Percentiles rank a stretch among this genome's conserved stretches.
These are phyloP conservation scores for Anthostomella pinea DNA, from an alignment of 2,329 filamentous ascomycete genomes.

Conservation along the genomic window DNA sequence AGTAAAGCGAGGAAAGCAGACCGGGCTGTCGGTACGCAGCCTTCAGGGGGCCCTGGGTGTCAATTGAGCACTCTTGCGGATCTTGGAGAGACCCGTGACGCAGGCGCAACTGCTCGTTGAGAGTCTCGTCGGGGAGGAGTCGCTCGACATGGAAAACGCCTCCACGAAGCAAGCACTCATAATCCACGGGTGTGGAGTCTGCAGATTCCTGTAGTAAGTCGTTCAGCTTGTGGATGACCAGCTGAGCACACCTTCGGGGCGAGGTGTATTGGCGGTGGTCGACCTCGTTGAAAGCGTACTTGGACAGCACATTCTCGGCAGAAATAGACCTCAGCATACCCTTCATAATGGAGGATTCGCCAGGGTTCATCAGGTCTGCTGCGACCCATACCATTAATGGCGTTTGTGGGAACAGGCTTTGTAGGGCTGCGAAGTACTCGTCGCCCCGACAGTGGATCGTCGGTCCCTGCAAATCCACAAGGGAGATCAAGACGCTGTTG, in stretches of 20 bases:
- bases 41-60: conserved; percentile 3
- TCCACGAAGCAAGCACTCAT: conserved; percentile 3
- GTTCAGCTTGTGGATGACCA: conserved; percentile 2
- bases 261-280: neutral
- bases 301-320: conserved; percentile 2
- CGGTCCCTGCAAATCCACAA: conserved; percentile 2
- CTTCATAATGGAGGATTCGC: conserved; percentile 8
- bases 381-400: neutral
- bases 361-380: too few relatives aligned
- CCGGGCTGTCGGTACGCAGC: conserved; percentile 9
- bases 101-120: conserved; percentile 9
- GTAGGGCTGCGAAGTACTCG: conserved; percentile 1
- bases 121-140: conserved; percentile 3
- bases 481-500: conserved; percentile 1
- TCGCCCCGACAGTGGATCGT: too few relatives aligned
- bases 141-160: conserved; percentile 10
- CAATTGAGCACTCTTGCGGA: conserved; percentile 4
- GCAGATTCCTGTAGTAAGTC: too few relatives aligned
- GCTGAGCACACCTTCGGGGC: neutral
- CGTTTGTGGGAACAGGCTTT: neutral
- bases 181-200: too few relatives aligned
- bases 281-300: conserved; percentile 4
- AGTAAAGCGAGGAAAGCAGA: conserved; percentile 12
- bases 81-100: conserved; percentile 3
- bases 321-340: conserved; percentile 7